Percentiles rank a stretch among this genome's conserved stretches.
phyloP scores from a whole-genome alignment of 257 asterid species.

The Cinchona pubescens region DNA sequence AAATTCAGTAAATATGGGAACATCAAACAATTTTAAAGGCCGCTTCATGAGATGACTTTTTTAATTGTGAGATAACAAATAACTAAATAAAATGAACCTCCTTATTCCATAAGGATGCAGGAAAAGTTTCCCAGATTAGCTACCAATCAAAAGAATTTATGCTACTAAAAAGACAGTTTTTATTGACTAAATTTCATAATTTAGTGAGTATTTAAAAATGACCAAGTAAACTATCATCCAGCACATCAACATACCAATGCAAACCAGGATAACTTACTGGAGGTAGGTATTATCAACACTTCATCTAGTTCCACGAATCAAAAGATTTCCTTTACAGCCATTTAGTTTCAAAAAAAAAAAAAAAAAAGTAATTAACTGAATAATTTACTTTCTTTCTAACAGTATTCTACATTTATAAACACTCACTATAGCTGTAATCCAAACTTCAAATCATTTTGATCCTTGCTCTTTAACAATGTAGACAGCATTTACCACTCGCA shows the following conservation, averaged over 20 bases:
- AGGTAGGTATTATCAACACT: neutral
- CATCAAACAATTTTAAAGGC: neutral
- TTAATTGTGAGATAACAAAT: neutral
- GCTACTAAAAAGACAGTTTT: neutral
- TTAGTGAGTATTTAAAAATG: neutral
- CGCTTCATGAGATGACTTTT: neutral
- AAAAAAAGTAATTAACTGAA: too few relatives aligned
- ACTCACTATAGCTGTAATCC: neutral
- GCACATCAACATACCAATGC: neutral
- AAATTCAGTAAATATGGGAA: neutral
- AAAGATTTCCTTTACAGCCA: neutral
- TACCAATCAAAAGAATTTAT: neutral
- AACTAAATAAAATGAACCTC: neutral
- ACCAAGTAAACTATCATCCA: neutral
- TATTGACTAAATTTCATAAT: neutral
- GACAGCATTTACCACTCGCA: neutral
- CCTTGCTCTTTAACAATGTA: neutral
- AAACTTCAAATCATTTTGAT: too few relatives aligned
- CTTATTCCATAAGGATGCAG: neutral
- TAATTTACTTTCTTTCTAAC: neutral
- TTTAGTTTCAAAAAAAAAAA: neutral
- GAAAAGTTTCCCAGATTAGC: neutral
- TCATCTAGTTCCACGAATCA: neutral
- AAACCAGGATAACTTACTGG: neutral
- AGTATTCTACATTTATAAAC: neutral